Percentiles rank a stretch among this genome's conserved stretches.
phyloP scores from a whole-genome alignment of 1,284 basidiomycete species.

The Trichosporon sp. region DNA sequence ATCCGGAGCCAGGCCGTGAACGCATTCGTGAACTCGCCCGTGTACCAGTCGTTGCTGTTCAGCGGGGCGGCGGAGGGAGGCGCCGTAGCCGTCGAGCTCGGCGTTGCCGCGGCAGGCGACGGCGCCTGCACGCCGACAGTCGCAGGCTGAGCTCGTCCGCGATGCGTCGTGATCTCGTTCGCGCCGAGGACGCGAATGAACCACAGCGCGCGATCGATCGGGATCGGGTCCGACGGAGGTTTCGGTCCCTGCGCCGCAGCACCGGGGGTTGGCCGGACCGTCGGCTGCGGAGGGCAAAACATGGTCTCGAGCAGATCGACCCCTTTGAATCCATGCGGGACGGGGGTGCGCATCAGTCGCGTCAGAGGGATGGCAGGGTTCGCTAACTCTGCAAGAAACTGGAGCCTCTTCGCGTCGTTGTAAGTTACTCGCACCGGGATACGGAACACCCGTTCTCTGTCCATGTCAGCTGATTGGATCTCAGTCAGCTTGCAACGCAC shows the following conservation, averaged over 20 bases:
- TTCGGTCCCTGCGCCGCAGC: slow-evolving; percentile 22
- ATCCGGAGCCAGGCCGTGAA: slow-evolving; percentile 87
- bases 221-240: slow-evolving; percentile 67
- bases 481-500: slow-evolving; percentile 17
- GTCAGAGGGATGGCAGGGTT: slow-evolving; percentile 83
- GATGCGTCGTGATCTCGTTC: slow-evolving; percentile 82
- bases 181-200: slow-evolving; percentile 92
- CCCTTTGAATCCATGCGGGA: slow-evolving; percentile 91
- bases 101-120: slow-evolving; percentile 45
- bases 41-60: slow-evolving; percentile 77
- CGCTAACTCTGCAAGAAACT: slow-evolving; percentile 89
- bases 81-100: slow-evolving; percentile 53
- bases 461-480: not conserved
- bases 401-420: slow-evolving; percentile 81
- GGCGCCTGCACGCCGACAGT: slow-evolving; percentile 37
- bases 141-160: slow-evolving; percentile 44
- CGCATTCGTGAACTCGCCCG: slow-evolving; percentile 83
- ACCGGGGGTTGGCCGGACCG: slow-evolving; percentile 17
- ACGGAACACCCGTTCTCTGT: slow-evolving; percentile 73
- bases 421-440: slow-evolving; percentile 85
- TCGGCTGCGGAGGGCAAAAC: slow-evolving; percentile 57
- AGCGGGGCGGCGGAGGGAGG: slow-evolving; percentile 49
- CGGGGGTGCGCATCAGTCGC: slow-evolving; percentile 78
- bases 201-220: slow-evolving; percentile 88
- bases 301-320: slow-evolving; percentile 87